Evolutionary conservation across 768 basidiomycete species (phyloP).

Genomic region (Trametes coccinea): DNA sequence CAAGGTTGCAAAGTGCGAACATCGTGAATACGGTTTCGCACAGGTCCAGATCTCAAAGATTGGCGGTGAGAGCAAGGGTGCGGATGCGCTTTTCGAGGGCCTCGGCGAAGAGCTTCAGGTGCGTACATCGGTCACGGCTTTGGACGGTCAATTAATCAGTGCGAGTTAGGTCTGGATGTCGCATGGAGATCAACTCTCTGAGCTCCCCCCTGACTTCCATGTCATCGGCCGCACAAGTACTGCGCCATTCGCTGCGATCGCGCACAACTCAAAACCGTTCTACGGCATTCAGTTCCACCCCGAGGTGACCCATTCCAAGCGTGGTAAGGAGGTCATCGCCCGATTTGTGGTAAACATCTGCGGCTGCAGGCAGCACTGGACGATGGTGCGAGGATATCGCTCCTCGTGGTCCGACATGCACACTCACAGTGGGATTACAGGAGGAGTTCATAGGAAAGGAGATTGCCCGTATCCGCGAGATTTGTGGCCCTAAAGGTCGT

Average conservation of each 20-base stretch:
- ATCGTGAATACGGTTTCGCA: conserved; percentile 95
- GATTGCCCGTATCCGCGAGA: conserved; percentile 88
- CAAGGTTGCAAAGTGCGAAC: conserved; percentile 80
- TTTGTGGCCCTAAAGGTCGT: conserved; percentile 91
- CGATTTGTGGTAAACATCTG: conserved; percentile 86
- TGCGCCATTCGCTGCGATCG: conserved; percentile 92
- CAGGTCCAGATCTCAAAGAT: conserved; percentile 71
- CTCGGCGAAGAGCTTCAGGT: conserved; percentile 92
- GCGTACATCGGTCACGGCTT: conserved; percentile 16
- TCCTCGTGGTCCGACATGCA: not conserved
- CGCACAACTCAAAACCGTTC: conserved; percentile 83
- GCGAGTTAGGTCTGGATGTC: conserved; percentile 95
- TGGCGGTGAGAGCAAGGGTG: conserved; percentile 45
- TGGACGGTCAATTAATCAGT: not conserved
- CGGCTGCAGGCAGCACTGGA: conserved; percentile 81
- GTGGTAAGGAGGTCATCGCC: conserved; percentile 86
- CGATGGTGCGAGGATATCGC: conserved; percentile 62
- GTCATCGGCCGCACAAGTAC: conserved; percentile 83
- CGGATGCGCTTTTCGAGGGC: conserved; percentile 81
- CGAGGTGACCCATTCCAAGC: conserved; percentile 93
- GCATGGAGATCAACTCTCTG: conserved; percentile 91
- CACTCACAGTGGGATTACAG: conserved; percentile 39
- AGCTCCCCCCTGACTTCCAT: conserved; percentile 79
- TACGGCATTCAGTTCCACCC: conserved; percentile 99
- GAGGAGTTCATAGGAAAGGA: conserved; percentile 98